A percentile compares a stretch with the other conserved stretches of the same genome.
These are phyloP conservation scores for Thuja plicata DNA, from an alignment of 83 land plant species.

Conservation along the genomic window DNA sequence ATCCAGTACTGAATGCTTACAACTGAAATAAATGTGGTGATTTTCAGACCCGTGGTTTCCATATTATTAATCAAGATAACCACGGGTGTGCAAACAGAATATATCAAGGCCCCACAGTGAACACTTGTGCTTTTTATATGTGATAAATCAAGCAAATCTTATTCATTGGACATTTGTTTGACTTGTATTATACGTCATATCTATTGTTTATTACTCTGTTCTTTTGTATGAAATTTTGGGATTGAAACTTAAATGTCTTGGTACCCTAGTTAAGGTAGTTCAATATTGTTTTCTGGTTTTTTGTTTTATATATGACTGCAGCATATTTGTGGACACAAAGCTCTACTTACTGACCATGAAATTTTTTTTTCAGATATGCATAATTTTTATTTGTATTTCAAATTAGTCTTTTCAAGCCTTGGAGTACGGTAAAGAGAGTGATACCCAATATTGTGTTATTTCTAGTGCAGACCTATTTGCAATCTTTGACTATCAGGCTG, in stretches of 20 bases:
- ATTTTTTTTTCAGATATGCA: background rate
- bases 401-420: background rate
- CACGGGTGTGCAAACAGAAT: background rate
- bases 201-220: background rate
- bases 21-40: too few relatives aligned
- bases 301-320: background rate
- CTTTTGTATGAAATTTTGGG: background rate
- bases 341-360: background rate
- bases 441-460: background rate
- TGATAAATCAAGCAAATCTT: background rate
- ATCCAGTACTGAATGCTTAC: too few relatives aligned
- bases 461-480: slow-evolving; percentile 53
- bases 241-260: background rate
- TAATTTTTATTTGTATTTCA: background rate
- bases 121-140: background rate
- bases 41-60: background rate
- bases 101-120: background rate
- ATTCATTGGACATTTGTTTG: background rate
- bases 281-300: background rate
- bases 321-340: background rate
- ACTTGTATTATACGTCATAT: background rate
- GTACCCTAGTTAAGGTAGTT: background rate
- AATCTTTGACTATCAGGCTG: slow-evolving; percentile 47
- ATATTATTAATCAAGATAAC: background rate
- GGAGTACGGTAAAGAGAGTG: background rate